Evolutionary conservation across 2,329 filamentous ascomycete species (phyloP), one percentile per base, ranked within the genome.

Genomic region (Aspergillus viridinutans): DNA sequence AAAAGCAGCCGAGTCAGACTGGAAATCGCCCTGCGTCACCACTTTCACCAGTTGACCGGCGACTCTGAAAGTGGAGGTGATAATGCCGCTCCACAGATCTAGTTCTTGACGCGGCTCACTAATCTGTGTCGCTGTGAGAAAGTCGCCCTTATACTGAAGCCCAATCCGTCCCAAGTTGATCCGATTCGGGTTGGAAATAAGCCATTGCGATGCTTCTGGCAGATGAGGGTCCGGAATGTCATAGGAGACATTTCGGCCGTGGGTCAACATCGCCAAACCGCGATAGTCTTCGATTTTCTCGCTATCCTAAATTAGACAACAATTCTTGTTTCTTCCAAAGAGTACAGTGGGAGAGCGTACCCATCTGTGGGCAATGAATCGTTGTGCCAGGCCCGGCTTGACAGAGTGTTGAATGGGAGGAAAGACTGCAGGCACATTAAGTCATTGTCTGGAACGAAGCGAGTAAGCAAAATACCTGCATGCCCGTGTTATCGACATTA

Each of bases 321-420:
- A 43, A 3, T 23, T 10, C 7, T 14, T 9, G 25, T 12, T 17
- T n/a, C 3, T 23, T 3, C 6, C 12, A 4, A 17, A 35, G 12
- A 4, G 10, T 12, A 32, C 3, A 12, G 29, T 12, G 10, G 9
- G 29, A 32, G 1, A 2, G 23, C 1, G 21, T 53, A 61, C 60
- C 60, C 55, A 51, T 61, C 54, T 1, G 5, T 52, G 3, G 58
- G 60, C 3, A 58, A 43, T 3, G 32, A 60, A n/a, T 60, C 60
- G 25, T 61, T 60, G 23, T 61, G 60, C 60, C 60, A 61, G 5
- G 53, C 60, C 60, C 60, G 60, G 28, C 60, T 61, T 4, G 58
- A 60, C 2, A 61, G 23, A 1, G 58, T 61, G 17, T 61, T 61
- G 45, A 61, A 61, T 5, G 60, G 60, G 3, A 60, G 56, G 23